Base-by-base conservation (phyloP, 805 yeast genomes). In the Maudiozyma saulgeensis region DNA sequence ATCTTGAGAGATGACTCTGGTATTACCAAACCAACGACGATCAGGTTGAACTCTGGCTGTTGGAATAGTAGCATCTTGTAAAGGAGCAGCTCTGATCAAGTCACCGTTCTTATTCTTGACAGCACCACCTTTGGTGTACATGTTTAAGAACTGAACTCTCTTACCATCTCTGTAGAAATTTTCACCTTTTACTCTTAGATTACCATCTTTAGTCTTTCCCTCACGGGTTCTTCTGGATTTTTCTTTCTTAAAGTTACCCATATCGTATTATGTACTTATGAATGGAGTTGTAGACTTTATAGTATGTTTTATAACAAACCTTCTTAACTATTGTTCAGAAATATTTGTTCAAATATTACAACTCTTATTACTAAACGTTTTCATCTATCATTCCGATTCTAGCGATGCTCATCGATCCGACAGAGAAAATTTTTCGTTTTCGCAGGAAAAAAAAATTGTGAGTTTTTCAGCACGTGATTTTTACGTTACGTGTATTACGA, bases 1-100 rank as follows among this genome's bases (percentile, higher is more conserved):
- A 74, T 93, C 96, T 67, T 91, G 99, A 4, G 97, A 91, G 62
- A 91, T 91, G 40, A 91, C 99, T 63, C 99, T 80, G 13, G 99
- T 88, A 69, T 89, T 93, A 45, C 96, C 96, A 64, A 93, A 93
- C 99, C 98, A 91, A 64, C 95, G 80, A 67, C 96, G 80, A 68
- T 91, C 91, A 6, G 99, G 98, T 64, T 87, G 96, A 42, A 91
- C 95, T 53, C 99, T 76, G 1, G 98, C 98, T 55, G 74, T 80
- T 13, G 98, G 98, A 28, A 86, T 75, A 54, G 88, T 90, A 4
- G 88, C 81, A 57, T 86, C 82, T 67, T 91, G 99, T 50, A 91
- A 76, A 28, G 80, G 82, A 18, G 98, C 97, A 42, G 96, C 96
- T 63, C 79, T 76, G 48, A 88, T 77, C 51, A 90, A 77, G 32